phyloP scores from a whole-genome alignment of 148 eudicot species.

The Chenopodium suecicum region DNA sequence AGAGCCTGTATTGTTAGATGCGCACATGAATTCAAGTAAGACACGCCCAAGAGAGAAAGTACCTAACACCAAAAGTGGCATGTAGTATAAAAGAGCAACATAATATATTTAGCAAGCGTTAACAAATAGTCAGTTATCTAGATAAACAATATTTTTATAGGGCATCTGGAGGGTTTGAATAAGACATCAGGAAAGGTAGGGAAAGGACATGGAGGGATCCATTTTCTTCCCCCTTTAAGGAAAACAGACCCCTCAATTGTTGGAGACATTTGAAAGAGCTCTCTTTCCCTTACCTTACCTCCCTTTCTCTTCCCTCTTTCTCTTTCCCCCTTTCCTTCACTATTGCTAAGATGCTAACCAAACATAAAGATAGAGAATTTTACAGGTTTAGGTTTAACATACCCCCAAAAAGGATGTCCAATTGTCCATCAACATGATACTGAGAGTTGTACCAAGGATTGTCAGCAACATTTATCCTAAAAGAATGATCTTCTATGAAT shows the following conservation, averaged over 20 bases:
- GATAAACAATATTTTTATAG: not conserved
- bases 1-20: not conserved
- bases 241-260: no score
- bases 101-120: not conserved
- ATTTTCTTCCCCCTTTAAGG: no score
- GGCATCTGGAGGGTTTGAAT: no score
- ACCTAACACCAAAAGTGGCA: not conserved
- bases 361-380: not conserved
- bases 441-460: not conserved
- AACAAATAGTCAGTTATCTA: not conserved
- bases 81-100: not conserved
- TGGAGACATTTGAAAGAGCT: no score
- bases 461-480: not conserved
- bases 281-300: no score
- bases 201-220: no score
- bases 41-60: not conserved
- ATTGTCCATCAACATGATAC: not conserved
- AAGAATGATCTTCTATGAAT: not conserved
- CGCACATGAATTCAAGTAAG: not conserved
- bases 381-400: not conserved
- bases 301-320: no score
- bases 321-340: no score
- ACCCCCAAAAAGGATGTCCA: no score
- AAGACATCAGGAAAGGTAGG: no score
- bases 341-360: no score